Base-by-base conservation (phyloP, 75 land plant genomes). In the Pseudotsuga menziesii region DNA sequence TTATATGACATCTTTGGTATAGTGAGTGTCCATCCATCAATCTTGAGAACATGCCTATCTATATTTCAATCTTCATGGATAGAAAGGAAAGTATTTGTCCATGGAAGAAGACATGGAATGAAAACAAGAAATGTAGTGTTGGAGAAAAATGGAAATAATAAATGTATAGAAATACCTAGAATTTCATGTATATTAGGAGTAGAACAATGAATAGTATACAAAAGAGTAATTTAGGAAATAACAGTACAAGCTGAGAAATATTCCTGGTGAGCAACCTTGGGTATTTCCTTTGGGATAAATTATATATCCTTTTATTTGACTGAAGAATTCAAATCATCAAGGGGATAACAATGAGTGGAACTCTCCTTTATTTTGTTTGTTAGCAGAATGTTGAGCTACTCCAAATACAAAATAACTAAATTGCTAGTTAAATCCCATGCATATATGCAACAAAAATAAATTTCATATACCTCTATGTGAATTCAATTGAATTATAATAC, bases 401-500 rank as follows among this genome's bases (percentile, higher is more conserved):
- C n/a, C n/a, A n/a, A n/a, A 23, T 66, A 27, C 44, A 63, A 64
- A 39, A 61, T 0, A 48, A 48, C 11, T 69, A 9, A 69, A 41
- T 16, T 69, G 14, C 48, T 9, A 69, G 9, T 36, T n/a, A 66
- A 9, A 14, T 39, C 41, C 52, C 22, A 69, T 7, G 52, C 35
- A 29, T 71, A 27, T 39, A 76, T 71, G 39, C 29, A 19, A 11
- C 29, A n/a, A 13, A 23, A 35, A 20, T 29, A 44, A 35, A 29
- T 29, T 7, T n/a, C 25, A 61, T 36, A 22, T 69, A 36, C 1
- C 48, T 41, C 4, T n/a, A 2, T 7, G 23, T 19, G 22, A 36
- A 69, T 41, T 39, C 14, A 39, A 69, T 17, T 8, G 7, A 69
- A 69, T 26, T 63, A 15, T 60, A 82, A 58, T 85, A 93, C 95